Conservation (phyloP, 2,329 filamentous ascomycete species). For the Alternaria solani region DNA sequence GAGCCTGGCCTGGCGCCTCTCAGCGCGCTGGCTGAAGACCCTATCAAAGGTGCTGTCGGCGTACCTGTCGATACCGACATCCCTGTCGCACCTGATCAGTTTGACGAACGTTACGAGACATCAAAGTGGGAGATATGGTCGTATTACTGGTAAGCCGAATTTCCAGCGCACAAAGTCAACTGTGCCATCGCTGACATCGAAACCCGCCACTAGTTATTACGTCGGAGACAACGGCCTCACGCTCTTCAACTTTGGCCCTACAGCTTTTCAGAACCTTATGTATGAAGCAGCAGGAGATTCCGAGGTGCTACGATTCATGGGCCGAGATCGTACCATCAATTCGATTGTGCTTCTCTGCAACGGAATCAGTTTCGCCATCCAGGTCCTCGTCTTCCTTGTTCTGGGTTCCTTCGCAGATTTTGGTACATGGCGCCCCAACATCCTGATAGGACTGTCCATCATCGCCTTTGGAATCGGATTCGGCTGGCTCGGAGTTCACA, state of each 20-base stretch:
- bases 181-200: constrained; percentile 8
- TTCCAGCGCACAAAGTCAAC: not conserved
- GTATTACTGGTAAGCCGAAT: constrained; percentile 57
- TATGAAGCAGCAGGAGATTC: constrained; percentile 66
- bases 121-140: constrained; percentile 64
- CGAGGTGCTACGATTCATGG: constrained; percentile 64
- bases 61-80: constrained; percentile 46
- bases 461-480: constrained; percentile 66
- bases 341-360: constrained; percentile 68
- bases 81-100: constrained; percentile 62
- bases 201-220: constrained; percentile 61
- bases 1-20: constrained; percentile 35
- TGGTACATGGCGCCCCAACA: constrained; percentile 67
- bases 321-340: constrained; percentile 51
- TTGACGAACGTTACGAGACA: constrained; percentile 62
- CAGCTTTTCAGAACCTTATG: constrained; percentile 67
- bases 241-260: constrained; percentile 62
- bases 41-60: constrained; percentile 29
- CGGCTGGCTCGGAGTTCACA: constrained; percentile 72
- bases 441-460: constrained; percentile 64
- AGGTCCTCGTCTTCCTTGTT: constrained; percentile 65
- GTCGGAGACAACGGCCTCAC: constrained; percentile 70
- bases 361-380: constrained; percentile 72
- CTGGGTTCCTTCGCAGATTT: constrained; percentile 68
- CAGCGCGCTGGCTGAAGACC: constrained; percentile 29